Percentiles rank a stretch among this genome's conserved stretches.
Evolutionary conservation across 441 rosid species (phyloP).

Genomic region (Gossypium trilobum): DNA sequence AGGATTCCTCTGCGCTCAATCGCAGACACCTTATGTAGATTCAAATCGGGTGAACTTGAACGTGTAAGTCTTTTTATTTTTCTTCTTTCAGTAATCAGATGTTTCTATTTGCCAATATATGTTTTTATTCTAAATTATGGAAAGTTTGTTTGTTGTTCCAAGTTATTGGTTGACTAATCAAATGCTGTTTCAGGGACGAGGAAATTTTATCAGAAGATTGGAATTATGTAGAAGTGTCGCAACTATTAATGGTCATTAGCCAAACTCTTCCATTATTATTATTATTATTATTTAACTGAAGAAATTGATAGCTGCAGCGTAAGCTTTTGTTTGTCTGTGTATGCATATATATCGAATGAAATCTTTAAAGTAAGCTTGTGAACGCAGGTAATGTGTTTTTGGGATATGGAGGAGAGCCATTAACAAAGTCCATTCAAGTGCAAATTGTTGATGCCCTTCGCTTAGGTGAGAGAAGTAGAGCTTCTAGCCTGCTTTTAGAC

Average conservation of each 20-base stretch:
- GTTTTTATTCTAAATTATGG: background rate
- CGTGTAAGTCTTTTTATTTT: constrained; percentile 20
- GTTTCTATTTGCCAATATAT: background rate
- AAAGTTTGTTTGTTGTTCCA: background rate
- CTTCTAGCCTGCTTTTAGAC: constrained; percentile 54
- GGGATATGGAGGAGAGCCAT: constrained; percentile 23
- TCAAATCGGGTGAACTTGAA: constrained; percentile 13
- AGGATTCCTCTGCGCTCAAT: constrained; percentile 28
- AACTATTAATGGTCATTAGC: constrained; percentile 18
- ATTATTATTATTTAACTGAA: background rate
- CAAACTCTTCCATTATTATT: background rate
- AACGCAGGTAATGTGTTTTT: constrained; percentile 30
- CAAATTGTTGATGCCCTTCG: constrained; percentile 60
- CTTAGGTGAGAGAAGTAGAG: constrained; percentile 52
- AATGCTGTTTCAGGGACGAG: constrained; percentile 30
- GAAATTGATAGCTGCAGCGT: background rate
- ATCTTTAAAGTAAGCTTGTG: background rate
- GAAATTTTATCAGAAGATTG: constrained; percentile 20
- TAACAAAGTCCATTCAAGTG: constrained; percentile 27
- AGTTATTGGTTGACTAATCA: background rate
- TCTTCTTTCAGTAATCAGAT: constrained; percentile 2
- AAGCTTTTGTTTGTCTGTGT: background rate
- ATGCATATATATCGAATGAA: background rate
- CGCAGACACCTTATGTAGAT: constrained; percentile 24
- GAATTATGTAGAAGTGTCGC: constrained; percentile 31